Base-by-base conservation (phyloP, 2,329 filamentous ascomycete species). In the Madurella fahalii region DNA sequence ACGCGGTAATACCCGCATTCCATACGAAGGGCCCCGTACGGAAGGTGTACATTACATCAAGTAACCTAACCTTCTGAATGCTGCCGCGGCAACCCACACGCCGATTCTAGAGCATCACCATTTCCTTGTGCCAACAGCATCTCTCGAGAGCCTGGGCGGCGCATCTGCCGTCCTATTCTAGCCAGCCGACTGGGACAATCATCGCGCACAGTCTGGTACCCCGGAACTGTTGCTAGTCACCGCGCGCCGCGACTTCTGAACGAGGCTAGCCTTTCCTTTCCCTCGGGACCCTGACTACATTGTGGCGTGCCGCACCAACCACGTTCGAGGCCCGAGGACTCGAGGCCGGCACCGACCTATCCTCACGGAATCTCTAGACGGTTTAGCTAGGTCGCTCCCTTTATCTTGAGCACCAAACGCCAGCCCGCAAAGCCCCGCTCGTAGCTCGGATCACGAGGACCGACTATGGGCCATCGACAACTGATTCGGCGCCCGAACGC, bases 391-490 rank as follows among this genome's bases (percentile, higher is more conserved):
- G 4, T 12, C 4, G 11, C 9, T 37, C 11, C 34, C 15, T 20
- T 12, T 31, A 31, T 13, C n/a, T 11, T 20, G 16, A 32, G n/a
- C 44, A 44, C 37, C 34, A 17, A 43, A 45, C 12, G 17, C 5
- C 32, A 12, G n/a, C 9, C 37, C n/a, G 16, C 31, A 30, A 37
- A 43, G 15, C 40, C 31, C 42, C 16, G 18, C 18, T 15, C 43
- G 15, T 40, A 34, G 37, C 40, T 40, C 40, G n/a, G 41, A 43
- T 30, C 32, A 30, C 37, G 44, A 40, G 44, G 32, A 51, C 47
- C 60, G 58, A 65, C 59, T 62, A 65, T 65, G 63, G 61, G 63
- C 50, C 52, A 49, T 58, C 58, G 55, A 54, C 60, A 54, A 61
- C 52, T 40, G 34, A 48, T 49, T 39, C 57, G 60, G 57, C 56